Evolutionary conservation across 169 alveolate species (phyloP), one percentile per base, ranked within the genome.

Genomic region (Eimeria acervulina): DNA sequence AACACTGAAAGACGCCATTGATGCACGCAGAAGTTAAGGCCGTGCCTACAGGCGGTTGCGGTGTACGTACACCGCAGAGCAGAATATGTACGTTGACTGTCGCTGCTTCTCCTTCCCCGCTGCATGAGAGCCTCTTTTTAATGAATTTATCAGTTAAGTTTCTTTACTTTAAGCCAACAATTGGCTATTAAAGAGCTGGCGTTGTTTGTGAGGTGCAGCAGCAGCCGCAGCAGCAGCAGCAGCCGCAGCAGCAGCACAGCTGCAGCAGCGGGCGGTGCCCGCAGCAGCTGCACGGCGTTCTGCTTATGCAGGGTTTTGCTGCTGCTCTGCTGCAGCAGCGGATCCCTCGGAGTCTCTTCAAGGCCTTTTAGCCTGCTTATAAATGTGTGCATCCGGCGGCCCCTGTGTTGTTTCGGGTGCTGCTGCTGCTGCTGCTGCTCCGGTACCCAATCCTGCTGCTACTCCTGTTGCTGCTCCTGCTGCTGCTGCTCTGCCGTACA

Each of bases 171-270:
- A 42, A 76, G 38, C 55, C 33, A 76, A 23, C 6, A 38, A 10
- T 33, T 38, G 0, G 12, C 26, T 38, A 42, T 23, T 38, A 7
- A 76, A 23, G 87, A 23, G 87, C 19, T 76, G 61, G 33, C 38
- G 87, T 38, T 40, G 19, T 23, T 36, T 28, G 42, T n/a, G 36
- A 21, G 44, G 23, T 2, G 42, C 81, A 70, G 81, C 42, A 70
- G 61, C 28, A 33, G 61, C 87, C 12, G 33, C 87, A 38, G 87
- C 87, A 38, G 87, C 87, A 76, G 87, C 87, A 76, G 87, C 87
- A 38, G 87, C 87, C 10, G 87, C 80, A 12, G 80, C 80, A 28
- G 80, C 80, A 68, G 80, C 80, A 68, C 80, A 68, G 80, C 80
- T n/a, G 42, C 80, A 68, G 87, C 87, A 44, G 61, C 19, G 61